Percentiles rank a stretch among this genome's conserved stretches.
Evolutionary conservation across 192 early-diverging fungal species (phyloP).

Genomic region (Backusella morwellensis): DNA sequence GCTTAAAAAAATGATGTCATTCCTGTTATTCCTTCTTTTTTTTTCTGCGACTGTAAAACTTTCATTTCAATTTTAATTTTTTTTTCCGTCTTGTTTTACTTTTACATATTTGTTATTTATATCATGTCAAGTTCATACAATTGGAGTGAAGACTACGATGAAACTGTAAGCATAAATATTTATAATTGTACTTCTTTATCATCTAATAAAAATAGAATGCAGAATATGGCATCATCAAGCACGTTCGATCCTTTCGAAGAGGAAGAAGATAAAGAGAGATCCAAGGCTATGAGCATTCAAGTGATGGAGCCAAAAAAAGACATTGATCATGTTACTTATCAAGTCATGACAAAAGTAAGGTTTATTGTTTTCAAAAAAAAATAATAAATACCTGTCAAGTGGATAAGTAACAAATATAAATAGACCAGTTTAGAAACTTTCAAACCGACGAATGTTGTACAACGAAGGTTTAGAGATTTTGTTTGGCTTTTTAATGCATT

Average conservation of each 20-base stretch:
- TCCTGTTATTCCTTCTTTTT: no score
- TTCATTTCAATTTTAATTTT: no score
- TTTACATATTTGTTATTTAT: no score
- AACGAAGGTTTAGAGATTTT: constrained; percentile 95
- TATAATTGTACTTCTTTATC: neutral
- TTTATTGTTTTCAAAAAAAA: neutral
- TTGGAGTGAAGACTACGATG: no score
- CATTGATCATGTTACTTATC: constrained; percentile 9
- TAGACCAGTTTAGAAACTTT: constrained; percentile 18
- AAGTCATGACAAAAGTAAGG: constrained; percentile 7
- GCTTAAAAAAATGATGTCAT: no score
- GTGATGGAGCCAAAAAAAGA: constrained; percentile 17
- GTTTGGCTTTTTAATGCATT: constrained; percentile 80
- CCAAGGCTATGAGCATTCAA: constrained; percentile 9
- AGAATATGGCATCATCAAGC: constrained; percentile 6
- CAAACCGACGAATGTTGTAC: constrained; percentile 40
- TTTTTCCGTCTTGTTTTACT: no score
- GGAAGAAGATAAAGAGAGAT: neutral
- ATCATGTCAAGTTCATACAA: no score
- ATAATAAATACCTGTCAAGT: neutral
- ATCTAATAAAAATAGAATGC: neutral
- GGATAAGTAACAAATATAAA: neutral
- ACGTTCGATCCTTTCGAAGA: neutral
- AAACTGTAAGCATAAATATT: neutral
- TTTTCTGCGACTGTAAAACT: no score